phyloP scores from a whole-genome alignment of 768 basidiomycete genomes.

The Leccinum olivaceopallidum region DNA sequence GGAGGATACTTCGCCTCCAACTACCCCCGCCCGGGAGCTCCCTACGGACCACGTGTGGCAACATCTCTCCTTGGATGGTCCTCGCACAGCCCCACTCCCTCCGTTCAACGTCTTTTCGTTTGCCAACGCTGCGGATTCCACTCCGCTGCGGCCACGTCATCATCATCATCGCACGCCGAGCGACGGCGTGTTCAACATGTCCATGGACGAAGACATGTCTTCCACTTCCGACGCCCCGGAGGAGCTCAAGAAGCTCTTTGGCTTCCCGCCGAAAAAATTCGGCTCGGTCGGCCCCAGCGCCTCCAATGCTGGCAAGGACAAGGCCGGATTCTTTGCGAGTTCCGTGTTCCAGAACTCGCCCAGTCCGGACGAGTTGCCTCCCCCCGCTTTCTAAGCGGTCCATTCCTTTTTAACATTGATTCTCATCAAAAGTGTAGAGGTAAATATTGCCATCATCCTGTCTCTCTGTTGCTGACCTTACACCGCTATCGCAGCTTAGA shows the following conservation, averaged over 20 bases:
- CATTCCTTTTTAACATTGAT: slow-evolving; percentile 32
- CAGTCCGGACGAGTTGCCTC: slow-evolving; percentile 78
- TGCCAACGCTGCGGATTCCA: slow-evolving; percentile 28
- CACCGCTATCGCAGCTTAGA: slow-evolving; percentile 30
- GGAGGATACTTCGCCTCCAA: slow-evolving; percentile 42
- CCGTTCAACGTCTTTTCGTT: slow-evolving; percentile 43
- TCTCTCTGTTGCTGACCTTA: background rate
- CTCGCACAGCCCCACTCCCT: slow-evolving; percentile 53
- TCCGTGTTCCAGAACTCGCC: slow-evolving; percentile 87
- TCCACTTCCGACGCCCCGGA: slow-evolving; percentile 43
- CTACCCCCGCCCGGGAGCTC: slow-evolving; percentile 55
- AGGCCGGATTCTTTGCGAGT: slow-evolving; percentile 68
- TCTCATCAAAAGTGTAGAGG: slow-evolving; percentile 41
- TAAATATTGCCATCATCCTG: slow-evolving; percentile 17
- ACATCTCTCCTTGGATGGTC: slow-evolving; percentile 39
- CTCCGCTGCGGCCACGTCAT: slow-evolving; percentile 39
- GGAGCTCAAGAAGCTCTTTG: slow-evolving; percentile 37
- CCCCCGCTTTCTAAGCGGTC: slow-evolving; percentile 54
- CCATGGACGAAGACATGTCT: slow-evolving; percentile 63
- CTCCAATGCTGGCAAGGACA: slow-evolving; percentile 31
- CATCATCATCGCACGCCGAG: slow-evolving; percentile 63
- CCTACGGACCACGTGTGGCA: slow-evolving; percentile 33
- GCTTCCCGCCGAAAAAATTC: slow-evolving; percentile 32
- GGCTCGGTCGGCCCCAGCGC: slow-evolving; percentile 30
- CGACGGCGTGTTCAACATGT: slow-evolving; percentile 75